Conservation (phyloP, 2,329 filamentous ascomycete genomes). For the Metarhizium robertsii region DNA sequence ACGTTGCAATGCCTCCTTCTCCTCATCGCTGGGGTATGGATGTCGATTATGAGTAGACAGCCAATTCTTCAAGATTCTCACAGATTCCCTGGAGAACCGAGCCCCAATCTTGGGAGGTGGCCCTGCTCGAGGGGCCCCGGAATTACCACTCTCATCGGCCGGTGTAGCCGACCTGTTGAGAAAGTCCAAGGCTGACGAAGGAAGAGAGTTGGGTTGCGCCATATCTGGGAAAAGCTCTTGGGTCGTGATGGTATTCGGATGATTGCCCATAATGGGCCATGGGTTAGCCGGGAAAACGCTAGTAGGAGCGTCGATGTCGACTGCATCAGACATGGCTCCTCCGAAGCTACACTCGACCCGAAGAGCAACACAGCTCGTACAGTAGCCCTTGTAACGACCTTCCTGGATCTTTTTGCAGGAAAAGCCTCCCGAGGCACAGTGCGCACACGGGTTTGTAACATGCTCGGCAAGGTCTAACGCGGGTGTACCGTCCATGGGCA, state of each 20-base stretch:
- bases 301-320: slow-evolving; percentile 18
- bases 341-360: slow-evolving; percentile 50
- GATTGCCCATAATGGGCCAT: slow-evolving; percentile 35
- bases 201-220: slow-evolving; percentile 13
- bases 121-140: slow-evolving; percentile 15
- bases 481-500: slow-evolving; percentile 14
- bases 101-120: slow-evolving; percentile 55
- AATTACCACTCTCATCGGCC: slow-evolving; percentile 12
- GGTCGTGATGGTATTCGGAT: slow-evolving; percentile 26
- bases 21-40: slow-evolving; percentile 80
- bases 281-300: slow-evolving; percentile 35
- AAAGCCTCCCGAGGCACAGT: slow-evolving; percentile 43
- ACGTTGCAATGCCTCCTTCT: slow-evolving; percentile 70
- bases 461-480: slow-evolving; percentile 16
- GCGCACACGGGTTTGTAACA: slow-evolving; percentile 32
- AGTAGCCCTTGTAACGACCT: slow-evolving; percentile 50
- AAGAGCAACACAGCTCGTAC: slow-evolving; percentile 53
- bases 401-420: slow-evolving; percentile 53
- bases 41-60: slow-evolving; percentile 69
- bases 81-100: slow-evolving; percentile 70
- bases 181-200: slow-evolving; percentile 18
- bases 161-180: slow-evolving; percentile 12
- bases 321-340: slow-evolving; percentile 20
- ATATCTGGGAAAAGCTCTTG: slow-evolving; percentile 17
- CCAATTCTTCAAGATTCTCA: slow-evolving; percentile 79